Evolutionary conservation across 148 eudicot species (phyloP), one percentile per base, ranked within the genome.

Genomic region (Nepenthes mirabilis): DNA sequence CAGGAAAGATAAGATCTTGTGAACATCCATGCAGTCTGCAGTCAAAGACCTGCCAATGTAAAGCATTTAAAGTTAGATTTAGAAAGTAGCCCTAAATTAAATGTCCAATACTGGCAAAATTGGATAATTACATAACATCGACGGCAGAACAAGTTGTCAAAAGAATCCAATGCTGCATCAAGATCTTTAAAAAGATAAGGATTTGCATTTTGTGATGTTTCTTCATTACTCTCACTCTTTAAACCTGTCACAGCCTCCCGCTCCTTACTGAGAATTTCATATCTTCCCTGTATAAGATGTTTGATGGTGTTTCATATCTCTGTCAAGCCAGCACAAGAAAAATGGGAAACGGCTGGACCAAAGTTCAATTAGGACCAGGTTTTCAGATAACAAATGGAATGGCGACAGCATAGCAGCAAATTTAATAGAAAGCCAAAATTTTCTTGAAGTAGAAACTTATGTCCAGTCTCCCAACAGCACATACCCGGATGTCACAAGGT

Each of bases 221-320:
- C 83, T 47, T 79, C 79, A 55, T 37, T 59, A 64, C 61, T 68
- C 57, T 62, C 82, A 64, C 66, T 63, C 53, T 73, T 71, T 33
- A 65, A 36, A 62, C 62, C 78, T 61, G 61, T 62, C 58, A 36
- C 62, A 64, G 69, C 65, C 66, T 69, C 77, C 65, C 78, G 76
- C 66, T 65, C 79, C 72, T 76, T 77, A 52, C 66, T 66, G 66
- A 86, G 90, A 75, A 75, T 79, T 78, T 84, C 93, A 60, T 75
- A 84, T 83, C 99, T 89, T 84, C 82, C 97, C 99, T 94, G 99
- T 84, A 89, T 84, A 87, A 84, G 88, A 88, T 77, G 83, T 79
- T 82, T 65, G 82, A 80, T 73, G 73, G 85, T 80, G 82, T 81
- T 84, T 91, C 88, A 85, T 85, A 83, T 75, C 82, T 86, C 87